Evolutionary conservation across 2,329 filamentous ascomycete genomes (phyloP).

Genomic region (Leptographium procerum): DNA sequence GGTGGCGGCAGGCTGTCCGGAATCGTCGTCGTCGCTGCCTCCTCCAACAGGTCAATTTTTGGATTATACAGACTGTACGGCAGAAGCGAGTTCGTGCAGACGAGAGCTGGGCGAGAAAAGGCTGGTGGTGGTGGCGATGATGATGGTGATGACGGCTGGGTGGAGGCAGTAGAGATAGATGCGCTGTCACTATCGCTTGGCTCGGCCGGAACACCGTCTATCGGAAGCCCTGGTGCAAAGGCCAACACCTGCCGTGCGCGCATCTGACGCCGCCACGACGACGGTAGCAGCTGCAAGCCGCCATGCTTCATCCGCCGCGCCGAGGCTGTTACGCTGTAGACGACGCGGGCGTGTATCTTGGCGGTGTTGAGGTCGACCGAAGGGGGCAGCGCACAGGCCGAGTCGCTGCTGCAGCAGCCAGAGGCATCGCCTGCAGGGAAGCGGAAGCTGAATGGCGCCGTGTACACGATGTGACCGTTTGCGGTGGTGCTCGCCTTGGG

Average conservation of each 20-base stretch:
- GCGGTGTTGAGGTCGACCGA: not conserved
- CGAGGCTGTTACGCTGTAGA: conserved; percentile 3
- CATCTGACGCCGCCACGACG: not conserved
- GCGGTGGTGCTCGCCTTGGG: not conserved
- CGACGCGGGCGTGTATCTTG: not conserved
- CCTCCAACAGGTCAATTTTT: not conserved
- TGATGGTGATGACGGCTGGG: not conserved
- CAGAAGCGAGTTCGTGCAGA: conserved; percentile 1
- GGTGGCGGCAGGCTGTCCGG: conserved; percentile 4
- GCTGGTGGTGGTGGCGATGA: not conserved
- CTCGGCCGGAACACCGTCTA: no score
- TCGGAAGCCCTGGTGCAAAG: not conserved
- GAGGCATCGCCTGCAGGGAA: not conserved
- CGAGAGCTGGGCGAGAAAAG: not conserved
- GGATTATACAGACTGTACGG: not conserved
- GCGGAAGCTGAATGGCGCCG: not conserved
- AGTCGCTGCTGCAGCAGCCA: not conserved
- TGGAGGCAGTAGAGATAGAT: not conserved
- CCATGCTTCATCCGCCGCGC: not conserved
- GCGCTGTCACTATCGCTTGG: no score
- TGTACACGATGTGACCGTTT: not conserved
- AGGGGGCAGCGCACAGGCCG: conserved; percentile 3
- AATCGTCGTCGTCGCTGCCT: not conserved
- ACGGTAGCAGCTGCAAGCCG: not conserved
- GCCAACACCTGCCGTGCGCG: not conserved